phyloP scores from a whole-genome alignment of 2,329 filamentous ascomycete genomes.

The Elsinoe necatrix region DNA sequence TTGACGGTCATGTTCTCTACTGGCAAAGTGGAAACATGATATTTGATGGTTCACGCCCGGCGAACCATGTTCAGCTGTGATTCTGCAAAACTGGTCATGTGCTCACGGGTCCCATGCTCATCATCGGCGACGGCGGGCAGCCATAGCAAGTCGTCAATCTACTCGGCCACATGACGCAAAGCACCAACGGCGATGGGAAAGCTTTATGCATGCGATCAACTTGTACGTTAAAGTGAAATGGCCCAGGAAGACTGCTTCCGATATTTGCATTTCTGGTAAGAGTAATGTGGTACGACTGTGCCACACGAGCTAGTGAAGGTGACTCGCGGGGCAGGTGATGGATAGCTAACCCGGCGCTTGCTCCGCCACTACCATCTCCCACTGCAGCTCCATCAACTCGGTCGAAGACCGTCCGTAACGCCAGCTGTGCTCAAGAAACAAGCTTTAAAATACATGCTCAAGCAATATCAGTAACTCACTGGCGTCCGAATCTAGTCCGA shows the following conservation, averaged over 20 bases:
- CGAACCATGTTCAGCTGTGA: too few species aligned
- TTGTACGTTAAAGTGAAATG: too few species aligned
- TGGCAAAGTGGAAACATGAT: too few species aligned
- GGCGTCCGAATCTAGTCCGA: constrained; percentile 42
- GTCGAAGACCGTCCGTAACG: not conserved
- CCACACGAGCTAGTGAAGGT: not conserved
- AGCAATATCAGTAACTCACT: not conserved
- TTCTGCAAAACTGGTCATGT: too few species aligned
- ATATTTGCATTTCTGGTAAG: not conserved
- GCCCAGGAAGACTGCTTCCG: not conserved
- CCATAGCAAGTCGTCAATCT: too few species aligned
- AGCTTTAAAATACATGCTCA: constrained; percentile 13
- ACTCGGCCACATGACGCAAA: too few species aligned
- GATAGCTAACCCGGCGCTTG: not conserved
- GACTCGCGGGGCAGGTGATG: not conserved
- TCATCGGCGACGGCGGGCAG: too few species aligned
- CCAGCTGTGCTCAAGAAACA: constrained; percentile 9
- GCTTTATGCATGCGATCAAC: too few species aligned
- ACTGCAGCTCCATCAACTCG: not conserved
- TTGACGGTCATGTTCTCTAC: too few species aligned
- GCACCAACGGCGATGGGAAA: too few species aligned
- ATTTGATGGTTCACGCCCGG: too few species aligned
- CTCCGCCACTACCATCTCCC: not conserved
- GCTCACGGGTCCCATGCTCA: too few species aligned
- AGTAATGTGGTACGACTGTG: not conserved